Evolutionary conservation across 257 asterid species (phyloP), one percentile per base, ranked within the genome.

Genomic region (Rhazya stricta): DNA sequence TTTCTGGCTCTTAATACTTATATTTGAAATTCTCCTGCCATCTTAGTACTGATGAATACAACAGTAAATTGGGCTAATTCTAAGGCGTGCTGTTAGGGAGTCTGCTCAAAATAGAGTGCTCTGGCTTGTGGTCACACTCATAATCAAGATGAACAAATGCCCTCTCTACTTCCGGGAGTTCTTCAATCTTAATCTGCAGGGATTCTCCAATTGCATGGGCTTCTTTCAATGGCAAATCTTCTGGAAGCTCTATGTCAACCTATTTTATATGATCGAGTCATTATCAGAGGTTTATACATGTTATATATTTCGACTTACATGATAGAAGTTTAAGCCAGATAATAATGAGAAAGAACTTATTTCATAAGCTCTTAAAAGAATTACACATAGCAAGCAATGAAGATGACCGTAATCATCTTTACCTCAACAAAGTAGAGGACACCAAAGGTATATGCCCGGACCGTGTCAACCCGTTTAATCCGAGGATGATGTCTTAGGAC

Each of bases 171-270:
- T 90, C 96, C 0, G 88, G 42, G 23, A 90, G 94, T 72, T 89
- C 82, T 84, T 90, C 96, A 4, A 90, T 90, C 90, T 87, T 90
- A 36, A 90, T 90, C 81, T 90, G 94, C 67, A 90, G 73, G 0
- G 96, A 84, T 62, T 90, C 96, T 74, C 96, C 96, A 19, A 90
- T 80, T 1, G 91, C 86, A 56, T 90, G 96, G 0, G 96, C 94
- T 77, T 90, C 89, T 42, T 86, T 91, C 82, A 91, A 69, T 43
- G 91, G 88, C 81, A 91, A 74, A 45, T 89, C 94, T 75, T 87
- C 96, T 0, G 94, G 96, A 6, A 91, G 91, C 87, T 91, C 96
- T 50, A 91, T 91, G 78, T 91, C 96, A 37, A 91, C 96, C 96
- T 90, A 78, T 74, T 10, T 1, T 54, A 54, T 18, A 54, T n/a